Evolutionary conservation across 768 basidiomycete genomes (phyloP).

Genomic region (Lyophyllum decastes): DNA sequence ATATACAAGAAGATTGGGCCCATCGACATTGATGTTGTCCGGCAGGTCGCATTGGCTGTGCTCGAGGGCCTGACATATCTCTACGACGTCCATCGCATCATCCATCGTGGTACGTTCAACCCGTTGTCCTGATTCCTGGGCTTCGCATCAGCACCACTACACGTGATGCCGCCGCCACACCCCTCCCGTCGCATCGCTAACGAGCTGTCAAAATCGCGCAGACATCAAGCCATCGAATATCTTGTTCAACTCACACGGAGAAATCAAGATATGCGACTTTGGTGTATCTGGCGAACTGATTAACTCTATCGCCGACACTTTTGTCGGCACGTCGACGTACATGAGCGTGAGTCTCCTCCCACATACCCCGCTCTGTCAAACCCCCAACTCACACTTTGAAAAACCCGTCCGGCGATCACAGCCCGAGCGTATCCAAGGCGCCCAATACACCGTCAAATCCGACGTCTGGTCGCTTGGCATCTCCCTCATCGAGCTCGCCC

Average conservation of each 20-base stretch:
- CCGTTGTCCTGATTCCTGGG: background rate
- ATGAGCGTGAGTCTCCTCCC: slow-evolving; percentile 81
- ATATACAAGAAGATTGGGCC: slow-evolving; percentile 97
- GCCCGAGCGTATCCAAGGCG: slow-evolving; percentile 99
- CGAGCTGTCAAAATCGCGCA: slow-evolving; percentile 36
- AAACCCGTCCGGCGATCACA: slow-evolving; percentile 30
- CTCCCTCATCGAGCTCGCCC: slow-evolving; percentile 93
- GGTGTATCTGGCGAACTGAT: slow-evolving; percentile 98
- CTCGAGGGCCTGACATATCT: slow-evolving; percentile 95
- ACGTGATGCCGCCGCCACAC: background rate
- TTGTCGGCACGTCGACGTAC: slow-evolving; percentile 98
- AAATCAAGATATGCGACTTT: slow-evolving; percentile 99
- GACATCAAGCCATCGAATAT: slow-evolving; percentile 99
- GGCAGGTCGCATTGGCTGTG: slow-evolving; percentile 92
- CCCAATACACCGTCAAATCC: slow-evolving; percentile 97
- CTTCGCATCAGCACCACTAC: background rate
- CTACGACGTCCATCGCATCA: slow-evolving; percentile 96
- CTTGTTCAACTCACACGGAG: slow-evolving; percentile 88
- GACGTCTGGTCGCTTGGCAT: slow-evolving; percentile 99
- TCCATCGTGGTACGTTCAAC: slow-evolving; percentile 83
- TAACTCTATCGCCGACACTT: slow-evolving; percentile 98
- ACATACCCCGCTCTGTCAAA: slow-evolving; percentile 3
- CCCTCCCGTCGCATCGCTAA: slow-evolving; percentile 2
- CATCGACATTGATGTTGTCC: slow-evolving; percentile 90
- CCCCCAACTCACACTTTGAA: background rate